Evolutionary conservation across 192 early-diverging fungal genomes (phyloP), one percentile per base, ranked within the genome.

Genomic region (Rhizophlyctis rosea): DNA sequence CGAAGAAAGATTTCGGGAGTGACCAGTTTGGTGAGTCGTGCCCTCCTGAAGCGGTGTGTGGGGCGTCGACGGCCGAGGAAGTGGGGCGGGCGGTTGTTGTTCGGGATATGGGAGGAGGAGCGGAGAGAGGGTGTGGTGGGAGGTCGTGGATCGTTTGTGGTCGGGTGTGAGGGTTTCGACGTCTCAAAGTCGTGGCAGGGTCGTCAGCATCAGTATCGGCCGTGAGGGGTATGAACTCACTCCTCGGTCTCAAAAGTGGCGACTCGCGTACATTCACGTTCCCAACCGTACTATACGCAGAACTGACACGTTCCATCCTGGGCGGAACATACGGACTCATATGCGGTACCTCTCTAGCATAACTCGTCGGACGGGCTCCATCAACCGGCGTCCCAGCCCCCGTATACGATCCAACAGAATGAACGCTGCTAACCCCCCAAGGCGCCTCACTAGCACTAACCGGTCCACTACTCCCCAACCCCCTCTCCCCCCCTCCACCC

Each of bases 11-110:
- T 74, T 91, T 92, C 44, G 70, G 51, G 49, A 89, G 87, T 67
- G 85, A 84, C 95, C 95, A 98, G 67, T 93, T 92, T 39, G 95
- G 93, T 51, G 88, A 87, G 64, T 93, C 92, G 63, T 98, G 95
- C 24, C 92, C 93, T 30, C 79, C 78, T 21, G 69, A 74, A 39
- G 70, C 85, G 16, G 82, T 87, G 7, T 82, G 80, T 16, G 76
- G 82, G 34, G 71, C 85, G 11, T 84, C 86, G 7, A 83, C 87
- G 7, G 76, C 84, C 3, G 39, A 33, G 23, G 48, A 50, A n/a
- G n/a, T n/a, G n/a, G n/a, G n/a, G n/a, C n/a, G n/a, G n/a, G n/a
- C n/a, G n/a, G n/a, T n/a, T n/a, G n/a, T n/a, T n/a, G n/a, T n/a
- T n/a, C n/a, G n/a, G n/a, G n/a, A n/a, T n/a, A n/a, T n/a, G 24